phyloP scores from a whole-genome alignment of 1,284 basidiomycete species.

The Boletus mariae region DNA sequence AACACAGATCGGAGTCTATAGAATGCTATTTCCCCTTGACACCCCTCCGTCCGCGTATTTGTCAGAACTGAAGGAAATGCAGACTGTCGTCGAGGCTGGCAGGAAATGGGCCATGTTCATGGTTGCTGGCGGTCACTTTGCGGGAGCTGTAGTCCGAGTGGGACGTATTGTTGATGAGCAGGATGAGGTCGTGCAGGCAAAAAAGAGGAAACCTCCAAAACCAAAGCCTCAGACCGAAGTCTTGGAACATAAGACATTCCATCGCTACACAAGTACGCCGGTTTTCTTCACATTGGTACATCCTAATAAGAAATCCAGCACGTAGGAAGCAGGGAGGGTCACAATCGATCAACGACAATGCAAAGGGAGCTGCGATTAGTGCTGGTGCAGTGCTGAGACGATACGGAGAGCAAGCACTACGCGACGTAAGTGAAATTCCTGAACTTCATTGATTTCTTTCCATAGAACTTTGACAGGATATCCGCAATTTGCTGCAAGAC shows the following conservation, averaged over 20 bases:
- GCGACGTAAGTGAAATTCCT: slow-evolving; percentile 59
- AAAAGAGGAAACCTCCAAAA: slow-evolving; percentile 57
- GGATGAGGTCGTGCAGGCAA: slow-evolving; percentile 27
- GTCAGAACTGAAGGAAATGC: slow-evolving; percentile 63
- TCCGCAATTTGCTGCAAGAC: slow-evolving; percentile 72
- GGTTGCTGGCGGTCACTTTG: slow-evolving; percentile 97
- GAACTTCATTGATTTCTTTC: background rate
- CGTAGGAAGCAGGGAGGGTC: slow-evolving; percentile 97
- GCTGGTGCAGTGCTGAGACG: slow-evolving; percentile 93
- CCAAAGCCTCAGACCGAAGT: slow-evolving; percentile 73
- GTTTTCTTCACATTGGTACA: background rate
- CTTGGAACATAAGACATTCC: slow-evolving; percentile 93
- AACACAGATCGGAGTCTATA: slow-evolving; percentile 88
- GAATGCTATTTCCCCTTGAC: slow-evolving; percentile 61
- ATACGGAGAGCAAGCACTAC: slow-evolving; percentile 91
- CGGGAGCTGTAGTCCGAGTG: slow-evolving; percentile 82
- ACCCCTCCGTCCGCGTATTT: slow-evolving; percentile 45
- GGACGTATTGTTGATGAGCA: slow-evolving; percentile 49
- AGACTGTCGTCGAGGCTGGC: slow-evolving; percentile 56
- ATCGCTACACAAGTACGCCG: slow-evolving; percentile 90
- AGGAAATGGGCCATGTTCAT: slow-evolving; percentile 92
- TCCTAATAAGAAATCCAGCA: slow-evolving; percentile 46
- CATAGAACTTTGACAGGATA: slow-evolving; percentile 55
- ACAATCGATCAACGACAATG: slow-evolving; percentile 89
- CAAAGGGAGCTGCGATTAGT: slow-evolving; percentile 90